A percentile compares a stretch with the other conserved stretches of the same genome.
These are phyloP conservation scores for Didymella pinodella DNA, from an alignment of 2,329 filamentous ascomycete species.

Conservation along the genomic window DNA sequence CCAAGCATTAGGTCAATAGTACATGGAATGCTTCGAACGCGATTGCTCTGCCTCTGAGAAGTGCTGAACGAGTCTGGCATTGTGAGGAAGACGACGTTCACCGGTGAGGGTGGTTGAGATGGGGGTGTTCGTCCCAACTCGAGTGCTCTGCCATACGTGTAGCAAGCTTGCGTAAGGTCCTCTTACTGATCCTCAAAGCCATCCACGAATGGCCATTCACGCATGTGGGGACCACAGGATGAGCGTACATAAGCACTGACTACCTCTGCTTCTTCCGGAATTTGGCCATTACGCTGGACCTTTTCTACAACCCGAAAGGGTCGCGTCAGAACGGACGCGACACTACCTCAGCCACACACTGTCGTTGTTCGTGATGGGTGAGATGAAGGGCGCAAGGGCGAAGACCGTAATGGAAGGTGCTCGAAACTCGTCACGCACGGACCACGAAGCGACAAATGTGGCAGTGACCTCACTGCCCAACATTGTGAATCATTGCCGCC, in stretches of 20 bases:
- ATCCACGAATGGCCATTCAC: background rate
- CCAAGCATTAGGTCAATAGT: conserved; percentile 43
- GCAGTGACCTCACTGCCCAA: conserved; percentile 21
- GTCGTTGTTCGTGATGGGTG: conserved; percentile 8
- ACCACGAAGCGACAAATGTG: conserved; percentile 6
- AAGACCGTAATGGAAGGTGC: conserved; percentile 20
- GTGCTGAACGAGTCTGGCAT: conserved; percentile 47
- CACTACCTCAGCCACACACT: conserved; percentile 14
- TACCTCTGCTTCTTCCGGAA: background rate
- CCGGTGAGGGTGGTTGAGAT: conserved; percentile 36
- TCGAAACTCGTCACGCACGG: conserved; percentile 15
- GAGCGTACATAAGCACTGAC: background rate
- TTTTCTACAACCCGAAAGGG: background rate
- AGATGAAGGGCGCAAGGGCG: conserved; percentile 31
- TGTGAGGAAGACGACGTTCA: conserved; percentile 43
- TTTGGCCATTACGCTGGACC: background rate
- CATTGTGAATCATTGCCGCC: conserved; percentile 23
- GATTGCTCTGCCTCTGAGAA: conserved; percentile 35
- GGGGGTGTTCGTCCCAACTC: background rate
- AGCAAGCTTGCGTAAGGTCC: background rate
- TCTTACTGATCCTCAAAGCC: background rate
- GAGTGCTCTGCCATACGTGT: background rate
- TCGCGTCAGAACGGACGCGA: background rate
- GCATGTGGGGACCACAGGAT: background rate
- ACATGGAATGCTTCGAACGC: conserved; percentile 31